Conservation (phyloP, 176 grass and related monocot species). For the Dactylis glomerata region DNA sequence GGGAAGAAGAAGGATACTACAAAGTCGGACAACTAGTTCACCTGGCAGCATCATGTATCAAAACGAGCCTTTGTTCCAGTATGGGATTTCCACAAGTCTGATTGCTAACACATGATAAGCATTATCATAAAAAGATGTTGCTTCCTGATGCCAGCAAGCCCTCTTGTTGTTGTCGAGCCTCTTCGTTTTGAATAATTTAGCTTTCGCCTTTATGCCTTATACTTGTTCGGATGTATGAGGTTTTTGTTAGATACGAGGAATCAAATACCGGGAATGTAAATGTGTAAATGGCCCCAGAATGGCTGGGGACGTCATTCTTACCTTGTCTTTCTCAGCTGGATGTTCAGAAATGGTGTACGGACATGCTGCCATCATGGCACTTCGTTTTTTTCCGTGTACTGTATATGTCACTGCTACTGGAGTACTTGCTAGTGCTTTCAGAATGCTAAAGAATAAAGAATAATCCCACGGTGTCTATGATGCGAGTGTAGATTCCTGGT, state of each 20-base stretch:
- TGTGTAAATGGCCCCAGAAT: slow-evolving; percentile 11
- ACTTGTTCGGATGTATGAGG: background rate
- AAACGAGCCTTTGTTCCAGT: background rate
- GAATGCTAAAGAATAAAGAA: background rate
- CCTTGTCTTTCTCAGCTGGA: slow-evolving; percentile 19
- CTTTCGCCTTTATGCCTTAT: background rate
- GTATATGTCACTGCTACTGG: background rate
- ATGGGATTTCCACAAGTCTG: slow-evolving; percentile 4
- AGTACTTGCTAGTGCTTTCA: background rate
- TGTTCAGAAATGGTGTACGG: slow-evolving; percentile 9
- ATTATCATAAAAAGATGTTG: slow-evolving; percentile 6
- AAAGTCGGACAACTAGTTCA: slow-evolving; percentile 40
- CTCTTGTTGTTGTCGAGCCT: background rate
- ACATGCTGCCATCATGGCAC: background rate
- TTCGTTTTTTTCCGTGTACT: background rate
- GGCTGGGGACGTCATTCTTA: background rate
- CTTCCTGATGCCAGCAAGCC: slow-evolving; percentile 15
- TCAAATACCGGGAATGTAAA: slow-evolving; percentile 20
- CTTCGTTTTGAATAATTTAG: background rate
- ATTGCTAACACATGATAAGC: slow-evolving; percentile 8
- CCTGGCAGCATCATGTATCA: slow-evolving; percentile 20
- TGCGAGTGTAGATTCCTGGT: background rate
- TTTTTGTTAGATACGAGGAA: background rate
- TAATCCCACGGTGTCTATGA: background rate
- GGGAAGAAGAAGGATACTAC: slow-evolving; percentile 77